These are phyloP conservation scores for Populus tomentosa DNA, from an alignment of 441 rosid species.

Conservation along the genomic window DNA sequence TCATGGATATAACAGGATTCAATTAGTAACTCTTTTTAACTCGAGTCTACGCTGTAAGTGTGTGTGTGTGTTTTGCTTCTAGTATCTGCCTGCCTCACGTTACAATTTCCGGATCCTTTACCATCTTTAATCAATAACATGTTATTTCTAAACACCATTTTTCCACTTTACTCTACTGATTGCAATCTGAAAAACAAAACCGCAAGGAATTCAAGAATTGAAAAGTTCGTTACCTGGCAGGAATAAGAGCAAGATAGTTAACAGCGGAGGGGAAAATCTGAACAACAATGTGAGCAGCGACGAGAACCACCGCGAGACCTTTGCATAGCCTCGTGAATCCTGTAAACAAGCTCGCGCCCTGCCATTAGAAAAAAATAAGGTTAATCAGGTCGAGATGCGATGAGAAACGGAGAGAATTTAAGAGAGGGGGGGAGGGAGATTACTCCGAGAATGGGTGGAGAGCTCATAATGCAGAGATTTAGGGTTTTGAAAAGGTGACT, in stretches of 20 bases:
- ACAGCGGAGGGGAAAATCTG: slow-evolving; percentile 73
- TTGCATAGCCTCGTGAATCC: slow-evolving; percentile 92
- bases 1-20: not conserved
- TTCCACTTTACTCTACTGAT: not conserved
- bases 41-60: not conserved
- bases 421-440: not conserved
- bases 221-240: slow-evolving; percentile 56
- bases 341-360: slow-evolving; percentile 59
- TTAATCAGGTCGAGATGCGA: slow-evolving; percentile 32
- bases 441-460: slow-evolving; percentile 46
- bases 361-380: slow-evolving; percentile 1
- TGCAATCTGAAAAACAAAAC: not conserved
- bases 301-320: slow-evolving; percentile 76
- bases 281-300: slow-evolving; percentile 67
- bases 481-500: not conserved
- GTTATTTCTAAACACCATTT: not conserved
- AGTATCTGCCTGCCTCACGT: not conserved
- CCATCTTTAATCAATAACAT: not conserved
- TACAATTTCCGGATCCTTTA: not conserved
- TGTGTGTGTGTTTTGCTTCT: not conserved
- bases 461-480: slow-evolving; percentile 46
- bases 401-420: not conserved
- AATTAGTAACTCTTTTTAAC: not conserved
- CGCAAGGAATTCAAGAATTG: not conserved
- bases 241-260: slow-evolving; percentile 79